A percentile compares a stretch with the other conserved stretches of the same genome.
Evolutionary conservation across 306 rosid species (phyloP).

Genomic region (Vigna angularis): DNA sequence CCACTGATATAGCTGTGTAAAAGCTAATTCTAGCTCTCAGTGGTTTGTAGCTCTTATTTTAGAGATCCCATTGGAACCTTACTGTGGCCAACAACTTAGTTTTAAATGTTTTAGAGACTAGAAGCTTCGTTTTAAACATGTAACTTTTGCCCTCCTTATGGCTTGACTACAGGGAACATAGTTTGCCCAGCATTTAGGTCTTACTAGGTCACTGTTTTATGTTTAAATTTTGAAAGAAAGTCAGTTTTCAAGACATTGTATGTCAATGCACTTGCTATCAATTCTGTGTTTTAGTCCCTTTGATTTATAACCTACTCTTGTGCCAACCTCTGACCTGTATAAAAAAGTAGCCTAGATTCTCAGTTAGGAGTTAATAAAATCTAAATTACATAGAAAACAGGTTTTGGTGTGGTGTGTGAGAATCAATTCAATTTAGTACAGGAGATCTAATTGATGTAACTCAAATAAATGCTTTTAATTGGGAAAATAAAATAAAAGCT

Average conservation of each 20-base stretch:
- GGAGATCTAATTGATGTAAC: background rate
- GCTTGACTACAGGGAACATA: slow-evolving; percentile 9
- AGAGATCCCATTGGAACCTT: slow-evolving; percentile 32
- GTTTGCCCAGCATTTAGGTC: slow-evolving; percentile 13
- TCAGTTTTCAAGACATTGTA: background rate
- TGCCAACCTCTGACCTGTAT: background rate
- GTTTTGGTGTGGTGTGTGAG: background rate
- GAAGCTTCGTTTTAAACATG: slow-evolving; percentile 26
- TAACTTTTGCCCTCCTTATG: slow-evolving; percentile 9
- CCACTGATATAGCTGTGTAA: background rate
- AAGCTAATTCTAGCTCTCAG: slow-evolving; percentile 19
- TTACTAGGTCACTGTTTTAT: slow-evolving; percentile 28
- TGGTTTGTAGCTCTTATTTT: background rate
- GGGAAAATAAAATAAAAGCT: background rate
- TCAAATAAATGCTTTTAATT: background rate
- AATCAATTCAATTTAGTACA: slow-evolving; percentile 1
- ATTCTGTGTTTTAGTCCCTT: background rate
- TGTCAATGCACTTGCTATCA: background rate
- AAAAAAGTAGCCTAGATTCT: background rate
- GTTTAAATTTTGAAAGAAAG: slow-evolving; percentile 23
- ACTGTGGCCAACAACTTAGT: background rate
- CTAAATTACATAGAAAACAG: background rate
- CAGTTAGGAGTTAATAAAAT: background rate
- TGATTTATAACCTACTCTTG: background rate
- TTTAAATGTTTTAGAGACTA: background rate